Evolutionary conservation across 768 basidiomycete genomes (phyloP).

Genomic region (Astraeus odoratus): DNA sequence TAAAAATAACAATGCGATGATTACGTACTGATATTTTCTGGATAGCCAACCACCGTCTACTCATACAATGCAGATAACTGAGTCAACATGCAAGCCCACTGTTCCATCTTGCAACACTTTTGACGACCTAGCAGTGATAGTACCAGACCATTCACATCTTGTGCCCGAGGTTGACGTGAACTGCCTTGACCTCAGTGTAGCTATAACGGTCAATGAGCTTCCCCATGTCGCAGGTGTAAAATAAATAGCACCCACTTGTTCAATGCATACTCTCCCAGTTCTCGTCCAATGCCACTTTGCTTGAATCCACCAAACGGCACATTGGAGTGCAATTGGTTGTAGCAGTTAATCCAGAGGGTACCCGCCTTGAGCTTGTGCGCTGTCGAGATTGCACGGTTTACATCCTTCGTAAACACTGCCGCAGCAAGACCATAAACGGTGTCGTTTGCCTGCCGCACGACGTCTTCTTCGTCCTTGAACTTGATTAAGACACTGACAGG

Average conservation of each 20-base stretch:
- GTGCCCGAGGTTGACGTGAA: slow-evolving; percentile 48
- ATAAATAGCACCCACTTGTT: slow-evolving; percentile 33
- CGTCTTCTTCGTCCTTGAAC: slow-evolving; percentile 65
- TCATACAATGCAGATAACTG: too few species aligned
- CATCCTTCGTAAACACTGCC: slow-evolving; percentile 76
- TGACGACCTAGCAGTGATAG: not conserved
- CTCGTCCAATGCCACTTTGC: slow-evolving; percentile 75
- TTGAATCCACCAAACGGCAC: slow-evolving; percentile 87
- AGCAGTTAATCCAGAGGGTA: slow-evolving; percentile 58
- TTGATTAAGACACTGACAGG: slow-evolving; percentile 72
- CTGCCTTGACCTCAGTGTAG: slow-evolving; percentile 54
- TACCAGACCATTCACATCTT: slow-evolving; percentile 11
- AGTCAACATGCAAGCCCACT: too few species aligned
- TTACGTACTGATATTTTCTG: too few species aligned
- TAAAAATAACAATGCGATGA: too few species aligned
- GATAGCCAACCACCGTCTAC: too few species aligned
- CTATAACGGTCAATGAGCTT: slow-evolving; percentile 21
- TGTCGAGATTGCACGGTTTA: slow-evolving; percentile 65
- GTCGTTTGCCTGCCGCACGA: slow-evolving; percentile 74
- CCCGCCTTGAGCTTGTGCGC: slow-evolving; percentile 77
- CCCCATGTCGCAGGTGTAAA: too few species aligned
- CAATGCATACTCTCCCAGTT: slow-evolving; percentile 71
- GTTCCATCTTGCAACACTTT: too few species aligned
- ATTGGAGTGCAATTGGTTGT: slow-evolving; percentile 23
- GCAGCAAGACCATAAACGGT: slow-evolving; percentile 82